Evolutionary conservation across 306 rosid genomes (phyloP).

Genomic region (Prosopis cineraria): DNA sequence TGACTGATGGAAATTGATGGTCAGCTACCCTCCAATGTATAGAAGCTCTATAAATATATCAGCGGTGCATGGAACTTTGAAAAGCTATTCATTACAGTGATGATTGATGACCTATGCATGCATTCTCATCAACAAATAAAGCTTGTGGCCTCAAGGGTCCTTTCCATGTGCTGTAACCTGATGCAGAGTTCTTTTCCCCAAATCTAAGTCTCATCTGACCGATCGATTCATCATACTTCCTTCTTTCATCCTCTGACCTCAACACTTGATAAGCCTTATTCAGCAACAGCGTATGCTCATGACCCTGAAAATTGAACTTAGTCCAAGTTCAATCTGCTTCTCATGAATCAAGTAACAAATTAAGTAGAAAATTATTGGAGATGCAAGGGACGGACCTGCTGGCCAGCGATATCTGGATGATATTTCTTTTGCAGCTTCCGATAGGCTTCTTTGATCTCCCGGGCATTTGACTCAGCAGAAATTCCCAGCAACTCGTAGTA

Average conservation of each 20-base stretch:
- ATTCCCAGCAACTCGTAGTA: constrained; percentile 75
- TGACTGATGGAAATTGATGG: not conserved
- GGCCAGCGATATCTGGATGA: constrained; percentile 83
- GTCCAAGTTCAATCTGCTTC: no score
- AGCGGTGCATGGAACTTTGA: not conserved
- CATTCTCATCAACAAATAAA: constrained; percentile 81
- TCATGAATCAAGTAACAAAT: no score
- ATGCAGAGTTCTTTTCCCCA: constrained; percentile 39
- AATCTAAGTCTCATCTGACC: constrained; percentile 48
- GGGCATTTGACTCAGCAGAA: constrained; percentile 53
- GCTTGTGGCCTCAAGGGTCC: constrained; percentile 72
- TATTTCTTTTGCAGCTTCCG: constrained; percentile 71
- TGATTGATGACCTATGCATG: constrained; percentile 65
- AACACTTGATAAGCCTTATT: constrained; percentile 78
- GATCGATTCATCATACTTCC: constrained; percentile 61
- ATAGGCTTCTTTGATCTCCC: constrained; percentile 66
- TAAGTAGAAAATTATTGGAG: no score
- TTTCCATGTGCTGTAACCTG: constrained; percentile 68
- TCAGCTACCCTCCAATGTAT: not conserved
- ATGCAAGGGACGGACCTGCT: constrained; percentile 44
- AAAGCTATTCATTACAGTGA: not conserved
- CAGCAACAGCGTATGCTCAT: constrained; percentile 59
- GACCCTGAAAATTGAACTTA: constrained; percentile 50
- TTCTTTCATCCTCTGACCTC: constrained; percentile 58
- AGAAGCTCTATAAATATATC: not conserved